phyloP scores from a whole-genome alignment of 768 basidiomycete genomes.

The Lanmaoa rubissima region DNA sequence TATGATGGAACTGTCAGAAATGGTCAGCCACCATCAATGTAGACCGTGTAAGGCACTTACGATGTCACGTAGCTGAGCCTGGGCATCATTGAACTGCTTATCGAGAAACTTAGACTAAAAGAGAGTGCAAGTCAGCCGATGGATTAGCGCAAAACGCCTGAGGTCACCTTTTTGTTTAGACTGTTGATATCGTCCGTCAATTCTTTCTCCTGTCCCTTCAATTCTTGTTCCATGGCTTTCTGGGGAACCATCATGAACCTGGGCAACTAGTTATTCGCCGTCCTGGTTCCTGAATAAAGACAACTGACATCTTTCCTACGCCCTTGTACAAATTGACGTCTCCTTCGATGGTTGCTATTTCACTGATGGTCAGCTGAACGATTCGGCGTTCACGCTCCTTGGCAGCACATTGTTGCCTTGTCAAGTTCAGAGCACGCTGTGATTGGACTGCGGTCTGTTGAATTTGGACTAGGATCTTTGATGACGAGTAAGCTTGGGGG shows the following conservation, averaged over 20 bases:
- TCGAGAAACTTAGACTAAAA: constrained; percentile 83
- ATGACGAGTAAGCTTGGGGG: constrained; percentile 17
- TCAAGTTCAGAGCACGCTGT: constrained; percentile 70
- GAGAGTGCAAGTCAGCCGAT: not conserved
- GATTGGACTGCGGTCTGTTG: constrained; percentile 89
- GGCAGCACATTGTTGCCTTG: constrained; percentile 68
- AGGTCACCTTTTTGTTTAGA: constrained; percentile 80
- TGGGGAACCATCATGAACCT: constrained; percentile 93
- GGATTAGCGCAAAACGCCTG: not conserved
- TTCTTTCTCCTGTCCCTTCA: constrained; percentile 78
- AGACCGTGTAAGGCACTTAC: constrained; percentile 40
- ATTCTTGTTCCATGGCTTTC: constrained; percentile 70
- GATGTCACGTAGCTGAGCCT: constrained; percentile 81
- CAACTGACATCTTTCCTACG: constrained; percentile 85
- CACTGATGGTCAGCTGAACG: constrained; percentile 83
- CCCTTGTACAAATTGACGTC: constrained; percentile 89
- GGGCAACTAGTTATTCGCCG: constrained; percentile 1
- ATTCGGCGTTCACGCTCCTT: constrained; percentile 92
- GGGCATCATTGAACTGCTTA: constrained; percentile 90
- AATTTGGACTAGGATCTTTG: constrained; percentile 87
- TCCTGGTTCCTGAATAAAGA: not conserved
- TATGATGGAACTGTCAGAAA: constrained; percentile 30
- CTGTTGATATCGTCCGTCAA: constrained; percentile 78
- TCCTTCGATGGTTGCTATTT: constrained; percentile 67
- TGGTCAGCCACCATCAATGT: constrained; percentile 3